These are phyloP conservation scores for Nelumbo lutea DNA, from an alignment of 164 flowering plant genomes.

Conservation along the genomic window DNA sequence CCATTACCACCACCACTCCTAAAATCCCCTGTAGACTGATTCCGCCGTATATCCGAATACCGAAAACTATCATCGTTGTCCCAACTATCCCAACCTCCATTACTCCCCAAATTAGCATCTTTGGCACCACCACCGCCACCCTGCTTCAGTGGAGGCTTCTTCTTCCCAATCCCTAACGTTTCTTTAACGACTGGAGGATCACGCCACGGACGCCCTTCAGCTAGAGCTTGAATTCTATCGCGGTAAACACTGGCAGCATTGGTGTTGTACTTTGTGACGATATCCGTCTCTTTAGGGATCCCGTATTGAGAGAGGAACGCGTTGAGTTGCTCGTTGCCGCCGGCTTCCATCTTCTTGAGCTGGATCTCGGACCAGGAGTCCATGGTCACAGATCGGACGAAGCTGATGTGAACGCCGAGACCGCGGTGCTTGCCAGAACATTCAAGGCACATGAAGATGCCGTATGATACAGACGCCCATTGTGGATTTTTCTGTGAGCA, in stretches of 20 bases:
- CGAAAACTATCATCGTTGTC: constrained; percentile 49
- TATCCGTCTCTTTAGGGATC: constrained; percentile 73
- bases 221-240: constrained; percentile 65
- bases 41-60: constrained; percentile 59
- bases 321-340: constrained; percentile 80
- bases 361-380: constrained; percentile 99
- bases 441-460: constrained; percentile 95
- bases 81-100: constrained; percentile 88
- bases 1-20: constrained; percentile 25
- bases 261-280: constrained; percentile 75
- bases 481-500: constrained; percentile 95
- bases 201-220: constrained; percentile 75
- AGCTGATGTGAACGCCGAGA: constrained; percentile 97
- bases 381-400: constrained; percentile 99
- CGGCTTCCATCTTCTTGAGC: constrained; percentile 88
- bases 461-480: constrained; percentile 99
- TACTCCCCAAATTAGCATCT: constrained; percentile 9
- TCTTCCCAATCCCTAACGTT: constrained; percentile 23
- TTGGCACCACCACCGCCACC: constrained; percentile 23
- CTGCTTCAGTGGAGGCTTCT: constrained; percentile 41
- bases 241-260: constrained; percentile 71
- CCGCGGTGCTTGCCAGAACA: constrained; percentile 99
- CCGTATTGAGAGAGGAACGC: constrained; percentile 59
- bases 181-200: constrained; percentile 77
- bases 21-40: constrained; percentile 66